Conservation (phyloP, 805 yeast species). For the Monosporozyma unispora region DNA sequence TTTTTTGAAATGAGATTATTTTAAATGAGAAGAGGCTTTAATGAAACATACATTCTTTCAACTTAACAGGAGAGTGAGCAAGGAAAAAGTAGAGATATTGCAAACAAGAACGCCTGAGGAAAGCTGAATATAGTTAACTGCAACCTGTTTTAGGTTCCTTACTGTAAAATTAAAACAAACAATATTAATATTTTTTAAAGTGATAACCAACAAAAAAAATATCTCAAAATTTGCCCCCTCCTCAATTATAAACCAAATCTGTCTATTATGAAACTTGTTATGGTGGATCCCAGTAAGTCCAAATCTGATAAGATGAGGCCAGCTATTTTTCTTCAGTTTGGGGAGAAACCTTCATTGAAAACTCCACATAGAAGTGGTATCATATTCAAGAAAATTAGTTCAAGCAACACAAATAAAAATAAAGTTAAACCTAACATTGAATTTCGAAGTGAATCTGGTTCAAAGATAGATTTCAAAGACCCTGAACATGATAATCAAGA, state of each 20-base stretch:
- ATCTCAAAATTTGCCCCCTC: neutral
- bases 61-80: neutral
- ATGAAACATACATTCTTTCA: neutral
- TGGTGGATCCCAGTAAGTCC: constrained; percentile 11
- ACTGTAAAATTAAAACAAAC: neutral
- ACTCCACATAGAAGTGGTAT: neutral
- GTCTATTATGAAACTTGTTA: constrained; percentile 9
- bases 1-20: neutral
- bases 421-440: neutral
- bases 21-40: neutral
- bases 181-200: neutral
- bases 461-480: neutral
- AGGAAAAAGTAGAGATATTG: neutral
- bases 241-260: neutral
- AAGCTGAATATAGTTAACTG: neutral
- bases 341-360: neutral
- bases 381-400: neutral
- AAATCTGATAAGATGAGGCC: constrained; percentile 7
- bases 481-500: neutral
- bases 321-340: constrained; percentile 9
- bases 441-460: neutral
- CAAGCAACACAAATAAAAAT: neutral
- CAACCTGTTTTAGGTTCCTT: no score
- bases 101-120: neutral
- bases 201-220: neutral